A percentile compares a stretch with the other conserved stretches of the same genome.
Conservation (phyloP, 1,139 yeast species). For the Hyphopichia burtonii region DNA sequence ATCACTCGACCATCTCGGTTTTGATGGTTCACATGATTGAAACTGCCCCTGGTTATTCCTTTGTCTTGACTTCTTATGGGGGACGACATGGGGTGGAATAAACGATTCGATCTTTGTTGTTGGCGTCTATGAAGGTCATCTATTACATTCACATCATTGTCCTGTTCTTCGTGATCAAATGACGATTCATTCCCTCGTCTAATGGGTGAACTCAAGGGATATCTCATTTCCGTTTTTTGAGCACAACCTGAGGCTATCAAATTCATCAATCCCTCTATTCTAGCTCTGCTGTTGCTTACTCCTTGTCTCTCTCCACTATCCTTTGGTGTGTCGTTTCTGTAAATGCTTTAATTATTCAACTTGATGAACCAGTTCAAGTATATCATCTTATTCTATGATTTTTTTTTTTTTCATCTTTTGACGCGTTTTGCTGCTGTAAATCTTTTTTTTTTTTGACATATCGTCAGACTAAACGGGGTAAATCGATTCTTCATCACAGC, state of each 20-base stretch:
- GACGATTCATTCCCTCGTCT: conserved; percentile 7
- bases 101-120: conserved; percentile 14
- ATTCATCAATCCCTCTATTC: too few species aligned
- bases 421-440: not conserved
- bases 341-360: too few species aligned
- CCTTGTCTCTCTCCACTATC: too few species aligned
- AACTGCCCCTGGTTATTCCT: not conserved
- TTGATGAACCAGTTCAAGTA: too few species aligned
- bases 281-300: too few species aligned
- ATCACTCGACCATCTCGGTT: conserved; percentile 3
- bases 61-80: conserved; percentile 10
- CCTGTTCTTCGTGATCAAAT: conserved; percentile 2
- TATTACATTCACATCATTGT: conserved; percentile 7
- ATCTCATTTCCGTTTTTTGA: not conserved
- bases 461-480: not conserved
- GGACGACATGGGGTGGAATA: conserved; percentile 23
- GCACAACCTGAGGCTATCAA: not conserved
- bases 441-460: not conserved
- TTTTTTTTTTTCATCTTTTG: not conserved
- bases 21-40: conserved; percentile 2
- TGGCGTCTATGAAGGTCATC: conserved; percentile 16
- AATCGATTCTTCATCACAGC: not conserved
- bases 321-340: too few species aligned
- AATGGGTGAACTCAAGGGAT: conserved; percentile 4
- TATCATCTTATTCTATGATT: too few species aligned